Evolutionary conservation across 495 filamentous ascomycete genomes (phyloP), one percentile per base, ranked within the genome.

Genomic region (Trichoderma orchidacearum): DNA sequence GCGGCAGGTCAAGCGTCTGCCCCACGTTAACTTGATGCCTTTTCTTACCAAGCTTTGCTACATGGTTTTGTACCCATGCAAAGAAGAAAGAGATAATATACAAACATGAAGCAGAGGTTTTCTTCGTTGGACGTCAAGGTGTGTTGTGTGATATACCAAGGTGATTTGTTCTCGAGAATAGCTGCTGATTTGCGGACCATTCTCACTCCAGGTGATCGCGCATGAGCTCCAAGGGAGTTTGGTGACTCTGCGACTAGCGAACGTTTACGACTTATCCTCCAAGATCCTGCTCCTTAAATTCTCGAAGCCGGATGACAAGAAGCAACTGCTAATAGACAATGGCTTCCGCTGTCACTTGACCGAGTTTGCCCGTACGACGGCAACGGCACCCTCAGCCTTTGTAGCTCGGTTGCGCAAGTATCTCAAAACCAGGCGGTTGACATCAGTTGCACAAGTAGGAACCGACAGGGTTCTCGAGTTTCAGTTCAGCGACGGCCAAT

Each of bases 331-430:
- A 45, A 80, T 98, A 64, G 93, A 98, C 64, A 91, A 89, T 11
- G 93, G 93, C 41, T 98, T 98, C 71, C 90, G 93, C 66, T 92
- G 88, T 69, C 93, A 98, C 69, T 77, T 96, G 57, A 96, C 92
- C 3, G 80, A 82, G 61, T 98, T 92, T 74, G 83, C 85, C 35
- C 86, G 93, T 55, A 82, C 86, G 15, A 91, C 93, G 4, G 86
- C 92, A 7, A 76, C 87, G 7, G 80, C 85, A 0, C 93, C 91
- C 9, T 92, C 88, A 29, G 70, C 76, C 56, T 98, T 98, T 70
- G 89, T 95, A 38, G 72, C 82, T 25, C 80, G 84, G 53, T 68
- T 98, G 38, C 85, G 93, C 60, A 96, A 96, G 72, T 85, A 74
- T 67, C 78, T 98, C 41, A 88, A 90, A 63, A 92, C 92, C 5